Evolutionary conservation across 2,329 filamentous ascomycete genomes (phyloP).

Genomic region (Neobulgaria alba): DNA sequence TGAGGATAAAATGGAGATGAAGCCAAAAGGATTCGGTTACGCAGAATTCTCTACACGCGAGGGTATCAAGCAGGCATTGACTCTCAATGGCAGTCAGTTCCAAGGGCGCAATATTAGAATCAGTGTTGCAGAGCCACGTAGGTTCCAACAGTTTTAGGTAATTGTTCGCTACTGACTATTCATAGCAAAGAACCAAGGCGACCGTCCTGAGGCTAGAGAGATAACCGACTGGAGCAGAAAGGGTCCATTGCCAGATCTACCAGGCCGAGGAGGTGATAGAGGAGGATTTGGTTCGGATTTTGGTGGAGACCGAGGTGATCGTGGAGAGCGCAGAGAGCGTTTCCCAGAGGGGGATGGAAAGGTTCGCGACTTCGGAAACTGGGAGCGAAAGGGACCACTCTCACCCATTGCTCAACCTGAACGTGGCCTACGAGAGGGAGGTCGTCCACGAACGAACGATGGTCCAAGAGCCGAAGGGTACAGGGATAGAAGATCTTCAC

Average conservation of each 20-base stretch:
- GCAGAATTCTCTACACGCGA: slow-evolving; percentile 86
- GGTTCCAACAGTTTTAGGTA: slow-evolving; percentile 32
- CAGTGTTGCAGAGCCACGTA: slow-evolving; percentile 96
- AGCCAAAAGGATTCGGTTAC: slow-evolving; percentile 97
- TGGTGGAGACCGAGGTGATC: slow-evolving; percentile 43
- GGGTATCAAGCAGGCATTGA: slow-evolving; percentile 83
- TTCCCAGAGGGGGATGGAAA: slow-evolving; percentile 64
- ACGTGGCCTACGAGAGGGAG: slow-evolving; percentile 46
- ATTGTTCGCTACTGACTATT: slow-evolving; percentile 9
- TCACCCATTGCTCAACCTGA: slow-evolving; percentile 57
- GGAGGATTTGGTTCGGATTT: slow-evolving; percentile 44
- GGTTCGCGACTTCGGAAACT: slow-evolving; percentile 73
- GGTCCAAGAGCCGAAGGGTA: slow-evolving; percentile 49
- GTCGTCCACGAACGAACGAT: slow-evolving; percentile 51
- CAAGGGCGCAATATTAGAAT: slow-evolving; percentile 85
- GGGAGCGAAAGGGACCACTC: slow-evolving; percentile 90
- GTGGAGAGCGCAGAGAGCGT: slow-evolving; percentile 61
- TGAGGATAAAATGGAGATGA: slow-evolving; percentile 87
- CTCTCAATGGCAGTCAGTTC: slow-evolving; percentile 72
- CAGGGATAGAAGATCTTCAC: slow-evolving; percentile 57
- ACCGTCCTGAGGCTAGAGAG: slow-evolving; percentile 62
- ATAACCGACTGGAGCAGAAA: slow-evolving; percentile 88
- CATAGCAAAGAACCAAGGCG: slow-evolving; percentile 70
- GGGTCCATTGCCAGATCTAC: slow-evolving; percentile 73
- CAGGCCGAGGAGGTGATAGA: slow-evolving; percentile 40